Percentiles rank a stretch among this genome's conserved stretches.
These are phyloP conservation scores for Dryas octopetala DNA, from an alignment of 306 rosid genomes.

Conservation along the genomic window DNA sequence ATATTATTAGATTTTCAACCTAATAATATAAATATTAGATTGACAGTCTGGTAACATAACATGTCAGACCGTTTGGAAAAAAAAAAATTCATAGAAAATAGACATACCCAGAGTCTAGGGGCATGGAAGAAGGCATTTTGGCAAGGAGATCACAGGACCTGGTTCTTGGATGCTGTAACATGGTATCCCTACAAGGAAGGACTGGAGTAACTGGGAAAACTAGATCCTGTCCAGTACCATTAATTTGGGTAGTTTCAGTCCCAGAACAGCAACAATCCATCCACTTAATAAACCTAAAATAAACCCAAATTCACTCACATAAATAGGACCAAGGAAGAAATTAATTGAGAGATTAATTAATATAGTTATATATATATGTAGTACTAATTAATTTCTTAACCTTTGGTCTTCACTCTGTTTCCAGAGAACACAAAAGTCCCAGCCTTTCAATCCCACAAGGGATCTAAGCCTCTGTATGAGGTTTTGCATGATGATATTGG, in stretches of 20 bases:
- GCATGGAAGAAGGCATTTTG: conserved; percentile 49
- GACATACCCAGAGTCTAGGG: conserved; percentile 62
- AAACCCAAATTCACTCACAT: conserved; percentile 6
- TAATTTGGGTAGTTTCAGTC: conserved; percentile 39
- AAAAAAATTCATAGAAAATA: not conserved
- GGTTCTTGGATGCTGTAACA: conserved; percentile 55
- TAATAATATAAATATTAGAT: no score
- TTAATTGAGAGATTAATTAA: not conserved
- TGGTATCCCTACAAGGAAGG: conserved; percentile 60
- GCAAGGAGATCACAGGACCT: conserved; percentile 64
- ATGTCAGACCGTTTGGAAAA: not conserved
- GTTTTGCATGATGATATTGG: conserved; percentile 39
- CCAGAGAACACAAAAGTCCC: conserved; percentile 77
- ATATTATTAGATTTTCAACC: not conserved
- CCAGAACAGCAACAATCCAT: conserved; percentile 76
- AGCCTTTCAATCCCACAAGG: conserved; percentile 65
- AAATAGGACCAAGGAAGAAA: not conserved
- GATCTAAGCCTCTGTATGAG: conserved; percentile 61
- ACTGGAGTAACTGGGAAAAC: conserved; percentile 45
- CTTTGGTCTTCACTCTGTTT: conserved; percentile 79
- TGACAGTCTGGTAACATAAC: not conserved
- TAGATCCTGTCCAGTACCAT: conserved; percentile 47
- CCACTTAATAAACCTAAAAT: conserved; percentile 63
- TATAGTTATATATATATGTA: no score
- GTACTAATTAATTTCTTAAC: conserved; percentile 24